These are phyloP conservation scores for Nakaseomyces bracarensis DNA, from an alignment of 1,139 yeast genomes.

Conservation along the genomic window DNA sequence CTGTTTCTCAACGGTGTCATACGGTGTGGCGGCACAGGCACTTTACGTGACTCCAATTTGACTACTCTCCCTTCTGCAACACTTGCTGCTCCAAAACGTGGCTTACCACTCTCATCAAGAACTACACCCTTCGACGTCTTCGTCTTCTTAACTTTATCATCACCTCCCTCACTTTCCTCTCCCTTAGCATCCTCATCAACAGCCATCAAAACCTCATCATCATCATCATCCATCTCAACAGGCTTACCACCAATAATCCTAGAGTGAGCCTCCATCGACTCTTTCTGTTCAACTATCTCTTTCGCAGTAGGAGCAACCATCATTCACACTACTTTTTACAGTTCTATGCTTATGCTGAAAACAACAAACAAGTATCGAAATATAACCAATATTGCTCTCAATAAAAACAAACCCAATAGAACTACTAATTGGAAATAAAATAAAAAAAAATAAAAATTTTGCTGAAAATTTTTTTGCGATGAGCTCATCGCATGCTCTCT, in stretches of 20 bases:
- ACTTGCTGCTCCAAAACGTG: conserved; percentile 66
- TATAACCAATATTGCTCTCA: neutral
- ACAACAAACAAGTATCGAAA: neutral
- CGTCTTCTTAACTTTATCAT: conserved; percentile 16
- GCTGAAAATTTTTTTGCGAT: conserved; percentile 3
- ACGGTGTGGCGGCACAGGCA: conserved; percentile 93
- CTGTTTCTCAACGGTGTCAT: conserved; percentile 82
- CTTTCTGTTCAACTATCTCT: conserved; percentile 23
- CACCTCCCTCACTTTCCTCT: conserved; percentile 11
- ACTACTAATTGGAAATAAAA: too few relatives aligned
- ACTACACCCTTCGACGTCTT: conserved; percentile 47
- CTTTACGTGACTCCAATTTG: conserved; percentile 76
- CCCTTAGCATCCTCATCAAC: conserved; percentile 21
- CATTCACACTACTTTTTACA: neutral
- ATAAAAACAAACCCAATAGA: too few relatives aligned
- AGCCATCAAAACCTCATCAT: conserved; percentile 68
- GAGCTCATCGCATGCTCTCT: conserved; percentile 4
- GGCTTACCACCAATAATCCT: conserved; percentile 24
- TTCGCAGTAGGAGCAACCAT: conserved; percentile 72
- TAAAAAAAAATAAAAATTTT: neutral
- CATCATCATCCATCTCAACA: conserved; percentile 35
- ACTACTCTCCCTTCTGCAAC: conserved; percentile 49
- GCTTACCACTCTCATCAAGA: conserved; percentile 83
- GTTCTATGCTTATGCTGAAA: neutral
- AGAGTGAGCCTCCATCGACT: conserved; percentile 14